Evolutionary conservation across 2,329 filamentous ascomycete species (phyloP).

Genomic region (Fusarium mexicanum): DNA sequence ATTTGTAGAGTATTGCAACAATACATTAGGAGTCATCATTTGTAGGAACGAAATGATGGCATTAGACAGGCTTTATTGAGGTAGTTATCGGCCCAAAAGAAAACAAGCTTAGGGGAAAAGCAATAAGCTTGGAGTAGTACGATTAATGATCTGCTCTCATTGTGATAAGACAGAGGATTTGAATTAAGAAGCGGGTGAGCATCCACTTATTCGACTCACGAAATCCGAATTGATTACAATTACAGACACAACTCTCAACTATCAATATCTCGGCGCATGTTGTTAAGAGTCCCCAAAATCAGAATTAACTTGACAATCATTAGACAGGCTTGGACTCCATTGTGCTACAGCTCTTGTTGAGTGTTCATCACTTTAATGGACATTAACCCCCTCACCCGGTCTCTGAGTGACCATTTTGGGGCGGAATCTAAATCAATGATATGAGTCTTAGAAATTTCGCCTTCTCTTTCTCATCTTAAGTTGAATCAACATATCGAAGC

Average conservation of each 20-base stretch:
- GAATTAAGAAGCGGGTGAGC: background rate
- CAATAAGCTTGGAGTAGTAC: background rate
- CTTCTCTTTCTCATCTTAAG: background rate
- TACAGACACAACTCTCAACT: background rate
- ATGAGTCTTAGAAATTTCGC: background rate
- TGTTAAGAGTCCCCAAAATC: background rate
- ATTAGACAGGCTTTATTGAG: background rate
- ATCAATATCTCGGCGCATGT: background rate
- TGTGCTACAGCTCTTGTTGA: background rate
- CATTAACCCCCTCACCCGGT: no score
- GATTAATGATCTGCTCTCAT: background rate
- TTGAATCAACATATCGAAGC: background rate
- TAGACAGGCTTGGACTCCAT: no score
- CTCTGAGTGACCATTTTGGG: background rate
- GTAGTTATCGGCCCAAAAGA: background rate
- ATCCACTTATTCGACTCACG: accelerated
- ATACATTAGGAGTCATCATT: background rate
- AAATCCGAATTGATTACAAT: background rate
- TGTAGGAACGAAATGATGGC: background rate
- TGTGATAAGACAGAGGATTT: no score
- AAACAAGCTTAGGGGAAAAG: no score
- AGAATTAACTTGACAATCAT: no score
- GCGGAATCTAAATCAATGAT: background rate
- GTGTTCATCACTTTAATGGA: background rate
- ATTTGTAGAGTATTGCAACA: background rate